These are phyloP conservation scores for Perkinsela sp. DNA, from an alignment of 208 protist genomes.

Conservation along the genomic window DNA sequence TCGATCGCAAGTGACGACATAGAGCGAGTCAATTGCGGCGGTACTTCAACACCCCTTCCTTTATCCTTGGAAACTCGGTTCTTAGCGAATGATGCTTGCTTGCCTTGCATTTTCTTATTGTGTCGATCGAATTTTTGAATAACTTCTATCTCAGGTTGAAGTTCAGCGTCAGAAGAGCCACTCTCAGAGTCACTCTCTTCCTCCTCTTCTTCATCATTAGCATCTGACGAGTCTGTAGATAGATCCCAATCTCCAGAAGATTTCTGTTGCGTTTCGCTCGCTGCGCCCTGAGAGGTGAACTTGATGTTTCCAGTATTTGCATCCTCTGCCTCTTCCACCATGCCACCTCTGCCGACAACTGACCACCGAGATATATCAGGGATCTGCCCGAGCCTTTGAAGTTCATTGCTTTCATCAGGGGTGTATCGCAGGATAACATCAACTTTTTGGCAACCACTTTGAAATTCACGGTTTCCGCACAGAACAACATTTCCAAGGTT, in stretches of 20 bases:
- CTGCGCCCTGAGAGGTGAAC: background rate
- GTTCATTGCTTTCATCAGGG: conserved; percentile 23
- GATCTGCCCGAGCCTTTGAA: conserved; percentile 41
- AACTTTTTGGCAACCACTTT: conserved; percentile 27
- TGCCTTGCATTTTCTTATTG: background rate
- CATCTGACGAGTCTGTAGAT: background rate
- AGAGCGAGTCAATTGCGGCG: background rate
- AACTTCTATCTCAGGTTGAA: background rate
- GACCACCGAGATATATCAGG: conserved; percentile 34
- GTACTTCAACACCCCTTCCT: background rate
- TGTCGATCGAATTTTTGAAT: background rate
- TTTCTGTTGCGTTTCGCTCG: background rate
- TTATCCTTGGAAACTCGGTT: background rate
- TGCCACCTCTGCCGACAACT: background rate
- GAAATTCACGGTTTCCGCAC: conserved; percentile 36
- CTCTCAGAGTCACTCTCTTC: background rate
- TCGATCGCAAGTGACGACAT: background rate
- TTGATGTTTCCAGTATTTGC: background rate
- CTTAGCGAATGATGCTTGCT: background rate
- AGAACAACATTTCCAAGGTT: conserved; percentile 37
- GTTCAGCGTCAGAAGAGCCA: background rate
- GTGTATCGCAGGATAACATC: conserved; percentile 47
- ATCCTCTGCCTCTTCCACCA: background rate
- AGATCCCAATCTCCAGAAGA: background rate
- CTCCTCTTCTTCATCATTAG: background rate